Base-by-base conservation (phyloP, 257 asterid species). In the Solanum chaucha region DNA sequence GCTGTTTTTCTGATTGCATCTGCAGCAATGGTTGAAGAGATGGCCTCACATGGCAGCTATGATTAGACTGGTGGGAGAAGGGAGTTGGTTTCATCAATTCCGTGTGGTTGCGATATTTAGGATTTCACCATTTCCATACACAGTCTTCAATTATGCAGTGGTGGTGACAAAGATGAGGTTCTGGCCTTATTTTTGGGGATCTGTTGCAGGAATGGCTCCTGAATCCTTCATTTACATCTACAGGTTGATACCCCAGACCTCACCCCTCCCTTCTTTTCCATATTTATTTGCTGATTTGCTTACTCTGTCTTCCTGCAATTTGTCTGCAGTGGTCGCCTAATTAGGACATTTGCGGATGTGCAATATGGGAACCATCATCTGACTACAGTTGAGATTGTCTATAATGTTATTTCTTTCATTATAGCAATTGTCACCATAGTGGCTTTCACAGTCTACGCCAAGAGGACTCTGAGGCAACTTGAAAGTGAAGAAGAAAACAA, bases 181-280 rank as follows among this genome's bases (percentile, higher is more conserved):
- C 91, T 96, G 98, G 98, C 99, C 99, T 34, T 96, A 96, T 83
- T 85, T 95, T 40, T 92, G 93, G 71, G 99, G 99, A 87, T 96
- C 99, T 41, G 84, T 95, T 55, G 93, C 97, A 3, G 99, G 99
- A 87, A 96, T 96, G 99, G 89, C 94, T 88, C 99, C 99, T 3
- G 99, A 96, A 89, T 92, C 99, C 90, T 96, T 96, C 93, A 92
- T 96, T 82, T 95, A 94, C 93, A 96, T 96, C 91, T 96, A 96
- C 91, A 94, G 95, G 98, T 95, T 44, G 84, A 70, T 89, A 51
- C 64, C 44, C 85, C n/a, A 28, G 68, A 28, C 86, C 19, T 32
- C 82, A 19, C 22, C 78, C 73, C 26, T 78, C 77, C 78, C 59
- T 40, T 35, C 78, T 51, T 36, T 71, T 22, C 72, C 78, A 38